Conservation (phyloP, 2,329 filamentous ascomycete genomes). For the Trichoderma koningiopsis region DNA sequence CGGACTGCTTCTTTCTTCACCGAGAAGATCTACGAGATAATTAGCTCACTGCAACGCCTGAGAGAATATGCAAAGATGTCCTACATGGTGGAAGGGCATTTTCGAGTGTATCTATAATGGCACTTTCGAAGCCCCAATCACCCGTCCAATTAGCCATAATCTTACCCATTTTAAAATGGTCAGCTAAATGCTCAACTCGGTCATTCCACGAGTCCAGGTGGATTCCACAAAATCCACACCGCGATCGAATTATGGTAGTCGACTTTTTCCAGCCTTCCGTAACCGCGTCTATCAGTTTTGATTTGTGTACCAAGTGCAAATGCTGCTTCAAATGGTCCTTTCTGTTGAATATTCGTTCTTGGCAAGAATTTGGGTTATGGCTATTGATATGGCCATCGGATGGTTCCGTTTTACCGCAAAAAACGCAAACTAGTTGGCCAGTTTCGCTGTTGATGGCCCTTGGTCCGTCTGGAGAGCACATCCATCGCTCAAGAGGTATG, state of each 20-base stretch:
- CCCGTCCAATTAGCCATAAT: not conserved
- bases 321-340: not conserved
- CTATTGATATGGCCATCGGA: not conserved
- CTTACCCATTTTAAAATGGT: constrained; percentile 11
- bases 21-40: not conserved
- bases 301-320: not conserved
- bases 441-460: not conserved
- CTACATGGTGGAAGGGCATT: constrained; percentile 33
- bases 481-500: constrained; percentile 49
- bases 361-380: not conserved
- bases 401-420: not conserved
- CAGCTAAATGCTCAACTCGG: not conserved
- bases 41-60: not conserved
- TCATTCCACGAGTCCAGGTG: constrained; percentile 26
- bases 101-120: not conserved
- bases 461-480: constrained; percentile 40
- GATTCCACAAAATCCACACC: constrained; percentile 44
- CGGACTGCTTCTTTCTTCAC: constrained; percentile 18
- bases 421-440: not conserved
- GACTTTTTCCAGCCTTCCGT: constrained; percentile 35
- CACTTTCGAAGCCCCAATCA: not conserved
- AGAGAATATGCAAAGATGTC: not conserved
- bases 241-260: constrained; percentile 32
- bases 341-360: not conserved
- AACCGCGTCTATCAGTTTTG: constrained; percentile 36